phyloP scores from a whole-genome alignment of 2,329 filamentous ascomycete genomes.

The Fusarium udum region DNA sequence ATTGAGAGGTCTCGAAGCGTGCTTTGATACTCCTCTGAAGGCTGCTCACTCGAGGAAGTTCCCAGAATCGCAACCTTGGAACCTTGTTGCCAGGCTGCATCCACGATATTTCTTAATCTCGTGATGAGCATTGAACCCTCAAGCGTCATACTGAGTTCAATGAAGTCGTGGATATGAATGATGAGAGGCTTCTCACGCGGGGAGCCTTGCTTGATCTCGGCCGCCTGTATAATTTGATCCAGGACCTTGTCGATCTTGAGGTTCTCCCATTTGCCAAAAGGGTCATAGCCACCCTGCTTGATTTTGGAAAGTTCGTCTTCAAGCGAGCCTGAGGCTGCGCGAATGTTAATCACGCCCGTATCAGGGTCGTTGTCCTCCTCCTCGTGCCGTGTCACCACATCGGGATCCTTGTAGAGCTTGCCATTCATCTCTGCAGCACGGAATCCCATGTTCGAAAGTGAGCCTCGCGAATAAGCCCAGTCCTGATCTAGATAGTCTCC shows the following conservation, averaged over 20 bases:
- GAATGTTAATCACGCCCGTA: slow-evolving; percentile 44
- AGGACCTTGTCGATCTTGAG: slow-evolving; percentile 68
- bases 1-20: slow-evolving; percentile 52
- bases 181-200: slow-evolving; percentile 65
- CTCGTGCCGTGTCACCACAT: slow-evolving; percentile 43
- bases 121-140: slow-evolving; percentile 76
- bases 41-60: slow-evolving; percentile 70
- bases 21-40: slow-evolving; percentile 53
- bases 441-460: slow-evolving; percentile 65
- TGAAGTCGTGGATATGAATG: slow-evolving; percentile 82
- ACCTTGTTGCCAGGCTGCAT: slow-evolving; percentile 76
- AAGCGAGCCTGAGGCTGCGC: slow-evolving; percentile 42
- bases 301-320: slow-evolving; percentile 58
- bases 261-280: slow-evolving; percentile 65
- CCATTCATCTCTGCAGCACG: slow-evolving; percentile 64
- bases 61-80: slow-evolving; percentile 81
- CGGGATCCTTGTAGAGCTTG: slow-evolving; percentile 59
- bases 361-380: slow-evolving; percentile 52
- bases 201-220: slow-evolving; percentile 49
- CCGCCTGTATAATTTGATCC: slow-evolving; percentile 64
- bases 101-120: slow-evolving; percentile 75
- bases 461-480: slow-evolving; percentile 57
- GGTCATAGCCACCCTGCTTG: slow-evolving; percentile 50
- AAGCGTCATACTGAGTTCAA: slow-evolving; percentile 75
- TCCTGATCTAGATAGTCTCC: slow-evolving; percentile 76